Base-by-base conservation (phyloP, 179 eudicot genomes). In the Amaranthus tricolor region DNA sequence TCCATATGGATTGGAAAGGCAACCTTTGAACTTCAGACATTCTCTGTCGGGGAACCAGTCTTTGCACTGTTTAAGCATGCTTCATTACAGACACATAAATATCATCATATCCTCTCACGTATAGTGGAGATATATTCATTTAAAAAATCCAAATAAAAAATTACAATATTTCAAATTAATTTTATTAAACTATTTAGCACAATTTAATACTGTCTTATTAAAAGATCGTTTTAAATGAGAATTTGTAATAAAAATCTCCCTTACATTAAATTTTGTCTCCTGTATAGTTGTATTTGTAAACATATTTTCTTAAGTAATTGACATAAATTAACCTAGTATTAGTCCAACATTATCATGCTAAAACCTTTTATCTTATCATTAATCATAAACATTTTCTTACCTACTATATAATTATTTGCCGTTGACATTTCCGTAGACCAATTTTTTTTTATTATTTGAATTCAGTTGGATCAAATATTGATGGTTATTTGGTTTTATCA, bases 1-100 rank as follows among this genome's bases (percentile, higher is more conserved):
- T 31, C 40, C 40, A 31, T 31, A 31, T 31, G 40, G 52, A 49
- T 12, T 20, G n/a, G 24, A 74, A 52, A 74, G 77, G 72, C 77
- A 74, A 66, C 77, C 77, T 77, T 70, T 60, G 79, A 77, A 53
- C 74, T 62, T 52, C 17, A 70, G 67, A 70, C 68, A 55, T 69
- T 77, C 62, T 62, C 60, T 77, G 79, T 77, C 69, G 66, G 75
- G 19, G 54, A 43, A 11, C 45, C 72, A 69, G 61, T 69, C 17
- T 19, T 50, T 67, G n/a, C 57, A 60, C 74, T 76, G 63, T 74
- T 56, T 60, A 9, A 66, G 65, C 77, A 74, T 74, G 77, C 72
- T 66, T 66, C 77, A 13, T 45, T 53, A 49, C 60, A 60, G 72
- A 69, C 72, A 69, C 21, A 13, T 52, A 52, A 49, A 6, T n/a